phyloP scores from a whole-genome alignment of 2,329 filamentous ascomycete genomes.

The Diaporthe caulivora region DNA sequence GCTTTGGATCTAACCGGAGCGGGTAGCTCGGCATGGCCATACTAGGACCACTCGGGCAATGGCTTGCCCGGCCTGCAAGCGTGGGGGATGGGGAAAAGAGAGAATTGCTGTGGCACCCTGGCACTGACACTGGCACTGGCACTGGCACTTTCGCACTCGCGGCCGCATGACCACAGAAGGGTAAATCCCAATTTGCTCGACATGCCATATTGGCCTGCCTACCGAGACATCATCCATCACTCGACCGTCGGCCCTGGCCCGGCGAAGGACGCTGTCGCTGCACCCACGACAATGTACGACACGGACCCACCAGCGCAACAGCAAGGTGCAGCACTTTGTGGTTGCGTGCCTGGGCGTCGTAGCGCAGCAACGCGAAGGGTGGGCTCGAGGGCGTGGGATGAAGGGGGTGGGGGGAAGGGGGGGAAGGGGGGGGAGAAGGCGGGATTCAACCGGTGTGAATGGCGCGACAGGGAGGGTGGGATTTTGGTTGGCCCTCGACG shows the following conservation, averaged over 20 bases:
- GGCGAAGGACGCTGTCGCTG: neutral
- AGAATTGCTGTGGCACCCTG: neutral
- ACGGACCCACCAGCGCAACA: slow-evolving; percentile 12
- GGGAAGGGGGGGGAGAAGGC: neutral
- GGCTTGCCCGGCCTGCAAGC: neutral
- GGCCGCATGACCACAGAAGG: neutral
- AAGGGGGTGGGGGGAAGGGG: slow-evolving; percentile 9
- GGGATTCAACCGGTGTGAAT: slow-evolving; percentile 10
- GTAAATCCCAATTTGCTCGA: slow-evolving; percentile 24
- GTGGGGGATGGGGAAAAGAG: neutral
- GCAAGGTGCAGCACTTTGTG: neutral
- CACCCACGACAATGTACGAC: neutral
- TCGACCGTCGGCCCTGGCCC: slow-evolving; percentile 1
- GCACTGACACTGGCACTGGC: neutral
- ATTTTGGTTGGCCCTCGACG: slow-evolving; percentile 19
- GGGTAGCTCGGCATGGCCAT: slow-evolving; percentile 6
- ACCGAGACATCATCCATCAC: slow-evolving; percentile 9
- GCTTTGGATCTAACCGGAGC: neutral
- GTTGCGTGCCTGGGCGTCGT: slow-evolving; percentile 18
- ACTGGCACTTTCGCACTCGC: neutral
- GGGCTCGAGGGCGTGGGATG: slow-evolving; percentile 18
- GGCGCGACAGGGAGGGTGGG: neutral
- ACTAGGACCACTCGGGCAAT: slow-evolving; percentile 14
- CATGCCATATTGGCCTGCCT: slow-evolving; percentile 15
- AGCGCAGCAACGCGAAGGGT: slow-evolving; percentile 7